Evolutionary conservation across 495 filamentous ascomycete genomes (phyloP), one percentile per base, ranked within the genome.

Genomic region (Chaetomium cochliodes): DNA sequence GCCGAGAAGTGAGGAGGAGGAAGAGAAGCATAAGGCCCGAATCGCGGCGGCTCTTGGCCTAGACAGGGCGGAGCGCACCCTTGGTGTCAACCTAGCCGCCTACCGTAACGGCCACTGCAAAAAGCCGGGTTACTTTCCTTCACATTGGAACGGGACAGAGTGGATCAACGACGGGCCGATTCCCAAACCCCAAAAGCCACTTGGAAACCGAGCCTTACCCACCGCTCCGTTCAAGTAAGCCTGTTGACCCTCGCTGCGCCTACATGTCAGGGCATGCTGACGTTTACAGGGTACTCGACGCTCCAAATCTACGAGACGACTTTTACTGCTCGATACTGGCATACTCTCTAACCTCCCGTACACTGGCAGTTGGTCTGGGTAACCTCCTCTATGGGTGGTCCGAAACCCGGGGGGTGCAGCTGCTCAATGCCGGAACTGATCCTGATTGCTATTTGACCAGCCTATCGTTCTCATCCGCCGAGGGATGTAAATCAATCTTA

Each of bases 321-420:
- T 98, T 92, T 69, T 98, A 98, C 72, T 97, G 92, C 76, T 92
- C 93, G 0, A 82, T 92, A 9, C 82, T 98, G 56, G 92, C 94
- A 8, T 98, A 97, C 74, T 96, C 87, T 2, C 75, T 80, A 25
- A 88, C 83, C 9, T 82, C 84, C 41, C 84, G 89, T 39, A 89
- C 88, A 16, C 84, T 98, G 41, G 96, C 92, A 46, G 91, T 97
- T 18, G 94, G 91, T 0, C 84, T 98, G 16, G 85, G 85, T 5
- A 86, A 88, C 54, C 80, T 86, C 30, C 86, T 98, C 16, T 97
- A 96, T 71, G 85, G 91, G 6, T 98, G 96, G 94, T 93, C 92
- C 0, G 93, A 97, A 47, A 64, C 69, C 7, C 79, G 80, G 52
- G 86, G 78, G 9, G 82, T 82, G 44, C 73, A 75, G 52, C 72